Base-by-base conservation (phyloP, 257 asterid species). In the Hygrophila difformis region DNA sequence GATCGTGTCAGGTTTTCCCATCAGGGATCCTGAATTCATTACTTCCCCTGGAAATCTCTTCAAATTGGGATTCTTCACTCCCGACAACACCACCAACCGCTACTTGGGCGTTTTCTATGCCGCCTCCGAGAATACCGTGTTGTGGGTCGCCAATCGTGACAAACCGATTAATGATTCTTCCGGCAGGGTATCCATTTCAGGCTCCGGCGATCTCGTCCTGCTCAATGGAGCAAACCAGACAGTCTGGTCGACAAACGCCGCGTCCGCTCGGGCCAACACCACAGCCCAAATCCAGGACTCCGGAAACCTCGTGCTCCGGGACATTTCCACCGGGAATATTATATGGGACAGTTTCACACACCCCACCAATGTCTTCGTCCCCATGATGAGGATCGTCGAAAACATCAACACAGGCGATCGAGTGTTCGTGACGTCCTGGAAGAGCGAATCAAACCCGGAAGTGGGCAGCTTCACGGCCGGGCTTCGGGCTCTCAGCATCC, bases 341-440 rank as follows among this genome's bases (percentile, higher is more conserved):
- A 0, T 74, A 6, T 78, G 87, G 80, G 75, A 74, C 20, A 47
- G 74, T 12, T 78, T 78, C 29, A 55, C 60, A 2, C 52, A 57
- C 1, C 81, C 83, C 4, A 49, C 78, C 0, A 1, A 63, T 35
- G 57, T 51, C 33, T 63, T 66, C 61, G 7, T 71, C 12, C 77
- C 83, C 8, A 44, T 51, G 1, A 48, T 65, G 75, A 60, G 31
- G 45, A 17, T 78, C 0, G 48, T 22, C 39, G 73, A 74, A 60
- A 20, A 66, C 63, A 42, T 12, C 12, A 57, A 21, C 18, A 74
- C 80, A 1, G 72, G 68, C 1, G 17, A 22, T 8, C 68, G 57
- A 51, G 71, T 78, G 31, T 19, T 26, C 1, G 4, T 65, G 4
- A 62, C 72, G 6, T 45, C 87, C 2, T 74, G 87, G 80, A 65